Evolutionary conservation across 257 asterid genomes (phyloP).

Genomic region (Jaltomata sinuosa): DNA sequence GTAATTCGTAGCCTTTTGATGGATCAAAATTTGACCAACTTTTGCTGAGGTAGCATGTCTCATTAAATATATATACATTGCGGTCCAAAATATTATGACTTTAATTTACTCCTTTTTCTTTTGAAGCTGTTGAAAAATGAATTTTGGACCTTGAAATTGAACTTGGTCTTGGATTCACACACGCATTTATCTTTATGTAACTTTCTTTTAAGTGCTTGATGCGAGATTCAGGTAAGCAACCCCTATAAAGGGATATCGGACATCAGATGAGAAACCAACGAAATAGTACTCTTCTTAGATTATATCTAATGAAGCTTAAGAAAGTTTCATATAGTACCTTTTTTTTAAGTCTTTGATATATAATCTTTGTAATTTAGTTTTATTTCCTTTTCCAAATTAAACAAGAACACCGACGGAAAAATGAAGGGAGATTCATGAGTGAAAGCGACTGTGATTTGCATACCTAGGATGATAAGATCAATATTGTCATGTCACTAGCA

Average conservation of each 20-base stretch:
- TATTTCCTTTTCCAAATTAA: not conserved
- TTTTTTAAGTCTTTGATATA: not conserved
- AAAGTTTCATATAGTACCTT: not conserved
- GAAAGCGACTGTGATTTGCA: constrained; percentile 4
- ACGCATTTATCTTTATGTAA: not conserved
- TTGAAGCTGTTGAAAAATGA: not conserved
- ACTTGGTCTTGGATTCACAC: not conserved
- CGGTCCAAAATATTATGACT: not conserved
- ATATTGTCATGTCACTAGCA: constrained; percentile 31
- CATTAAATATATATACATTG: not conserved
- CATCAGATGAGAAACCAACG: not conserved
- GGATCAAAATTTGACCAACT: not conserved
- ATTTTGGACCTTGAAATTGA: not conserved
- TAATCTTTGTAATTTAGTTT: not conserved
- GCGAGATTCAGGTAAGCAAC: not conserved
- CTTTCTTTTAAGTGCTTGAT: not conserved
- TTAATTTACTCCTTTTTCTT: not conserved
- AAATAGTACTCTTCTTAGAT: not conserved
- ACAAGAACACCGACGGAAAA: not conserved
- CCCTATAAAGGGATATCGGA: not conserved
- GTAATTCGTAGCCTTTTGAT: not conserved
- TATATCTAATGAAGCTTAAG: not conserved
- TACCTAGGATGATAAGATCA: constrained; percentile 17
- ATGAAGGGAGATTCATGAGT: not conserved
- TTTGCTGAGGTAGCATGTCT: not conserved